These are phyloP conservation scores for Phytophthora vignae DNA, from an alignment of 352 stramenopile genomes.

Conservation along the genomic window DNA sequence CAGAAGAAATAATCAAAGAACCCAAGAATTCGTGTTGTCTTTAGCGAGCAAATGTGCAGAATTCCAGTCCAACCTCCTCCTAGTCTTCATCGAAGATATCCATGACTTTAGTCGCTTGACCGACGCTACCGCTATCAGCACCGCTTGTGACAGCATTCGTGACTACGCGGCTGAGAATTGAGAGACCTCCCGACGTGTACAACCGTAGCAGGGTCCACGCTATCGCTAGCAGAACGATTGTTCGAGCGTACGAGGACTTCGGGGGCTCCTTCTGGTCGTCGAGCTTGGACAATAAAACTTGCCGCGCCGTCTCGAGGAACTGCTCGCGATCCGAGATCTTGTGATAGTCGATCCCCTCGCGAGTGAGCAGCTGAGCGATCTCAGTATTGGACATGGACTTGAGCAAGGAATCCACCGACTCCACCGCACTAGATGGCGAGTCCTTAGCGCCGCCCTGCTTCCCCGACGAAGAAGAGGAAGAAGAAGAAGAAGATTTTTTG, in stretches of 20 bases:
- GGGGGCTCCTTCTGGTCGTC: constrained; percentile 25
- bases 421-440: constrained; percentile 23
- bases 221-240: constrained; percentile 63
- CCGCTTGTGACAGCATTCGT: constrained; percentile 21
- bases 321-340: constrained; percentile 79
- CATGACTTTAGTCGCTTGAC: constrained; percentile 35
- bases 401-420: constrained; percentile 80
- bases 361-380: constrained; percentile 66
- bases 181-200: constrained; percentile 73
- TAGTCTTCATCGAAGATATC: constrained; percentile 61
- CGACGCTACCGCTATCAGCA: constrained; percentile 3
- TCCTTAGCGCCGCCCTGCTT: constrained; percentile 23
- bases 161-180: constrained; percentile 27
- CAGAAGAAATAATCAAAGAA: constrained; percentile 46
- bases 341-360: constrained; percentile 81
- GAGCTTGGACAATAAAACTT: constrained; percentile 73
- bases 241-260: constrained; percentile 56
- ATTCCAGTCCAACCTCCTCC: not conserved
- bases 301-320: constrained; percentile 75
- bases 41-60: not conserved
- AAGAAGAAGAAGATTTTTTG: constrained; percentile 28
- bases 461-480: not conserved
- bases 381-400: constrained; percentile 78
- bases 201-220: constrained; percentile 75
- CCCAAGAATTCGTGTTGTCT: constrained; percentile 35